Conservation (phyloP, 2,329 filamentous ascomycete species). For the Achaetomium macrosporum region DNA sequence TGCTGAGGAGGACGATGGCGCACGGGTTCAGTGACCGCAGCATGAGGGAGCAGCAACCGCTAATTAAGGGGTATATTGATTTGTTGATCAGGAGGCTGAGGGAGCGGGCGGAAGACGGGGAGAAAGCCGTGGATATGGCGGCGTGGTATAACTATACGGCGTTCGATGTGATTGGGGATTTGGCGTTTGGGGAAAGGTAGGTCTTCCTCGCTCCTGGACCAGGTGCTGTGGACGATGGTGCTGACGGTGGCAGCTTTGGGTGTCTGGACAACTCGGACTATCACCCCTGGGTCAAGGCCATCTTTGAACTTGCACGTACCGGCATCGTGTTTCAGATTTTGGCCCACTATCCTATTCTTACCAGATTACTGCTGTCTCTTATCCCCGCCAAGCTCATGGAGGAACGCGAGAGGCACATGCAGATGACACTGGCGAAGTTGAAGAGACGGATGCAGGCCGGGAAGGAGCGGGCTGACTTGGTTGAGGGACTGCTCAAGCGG, state of each 20-base stretch:
- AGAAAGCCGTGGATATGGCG: conserved; percentile 22
- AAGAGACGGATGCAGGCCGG: conserved; percentile 19
- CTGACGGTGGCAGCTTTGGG: conserved; percentile 18
- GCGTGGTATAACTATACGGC: conserved; percentile 34
- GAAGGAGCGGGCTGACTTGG: conserved; percentile 20
- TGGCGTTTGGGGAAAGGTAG: conserved; percentile 26
- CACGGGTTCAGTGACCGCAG: conserved; percentile 36
- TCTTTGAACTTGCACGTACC: conserved; percentile 19
- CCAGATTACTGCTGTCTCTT: conserved; percentile 15
- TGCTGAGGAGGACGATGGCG: conserved; percentile 32
- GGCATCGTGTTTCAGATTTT: conserved; percentile 20
- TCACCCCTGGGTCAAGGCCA: conserved; percentile 24
- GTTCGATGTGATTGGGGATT: conserved; percentile 28
- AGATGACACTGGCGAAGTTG: conserved; percentile 20
- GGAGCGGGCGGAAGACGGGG: conserved; percentile 12
- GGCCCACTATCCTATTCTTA: conserved; percentile 18
- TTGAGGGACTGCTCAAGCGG: conserved; percentile 23
- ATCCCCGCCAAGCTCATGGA: conserved; percentile 15
- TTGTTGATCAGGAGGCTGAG: conserved; percentile 30
- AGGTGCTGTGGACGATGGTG: neutral
- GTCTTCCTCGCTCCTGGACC: neutral
- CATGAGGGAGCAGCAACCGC: conserved; percentile 37
- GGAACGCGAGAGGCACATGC: conserved; percentile 18
- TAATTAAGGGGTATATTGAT: conserved; percentile 35
- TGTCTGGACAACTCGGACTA: conserved; percentile 21